Evolutionary conservation across 352 stramenopile genomes (phyloP), one percentile per base, ranked within the genome.

Genomic region (Plasmopara halstedii): DNA sequence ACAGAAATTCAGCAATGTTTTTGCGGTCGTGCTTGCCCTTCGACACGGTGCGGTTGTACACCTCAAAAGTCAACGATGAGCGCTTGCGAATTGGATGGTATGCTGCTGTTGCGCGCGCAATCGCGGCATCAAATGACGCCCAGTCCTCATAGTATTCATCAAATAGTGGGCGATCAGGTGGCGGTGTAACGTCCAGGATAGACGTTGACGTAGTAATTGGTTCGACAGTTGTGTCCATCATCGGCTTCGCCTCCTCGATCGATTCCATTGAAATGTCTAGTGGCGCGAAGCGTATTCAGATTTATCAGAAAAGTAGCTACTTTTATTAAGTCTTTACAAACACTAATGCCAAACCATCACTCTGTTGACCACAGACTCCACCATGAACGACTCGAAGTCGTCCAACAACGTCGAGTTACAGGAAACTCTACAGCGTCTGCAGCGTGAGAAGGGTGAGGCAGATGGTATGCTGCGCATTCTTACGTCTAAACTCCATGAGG

Each of bases 11-110:
- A 17, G 78, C 74, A 34, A 89, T 83, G 37, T 43, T 66, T 38
- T 78, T 83, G 32, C 78, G 73, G 55, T 89, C 74, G 41, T 89
- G 78, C 13, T 71, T 70, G 25, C 78, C 78, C 63, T 89, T 89
- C 6, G 78, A 89, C n/a, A 89, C 78, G 1, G 78, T 89, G 56
- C 78, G 78, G 50, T 89, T 89, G 69, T 89, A 89, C 21, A 89
- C 78, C 44, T 89, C 78, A 49, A 89, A 89, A 21, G 78, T 89
- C 19, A 89, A 58, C 38, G 73, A 86, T 52, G 78, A 89, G 52
- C 78, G 74, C 58, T 89, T 89, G 52, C 78, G 78, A 47, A 89
- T 84, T 46, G 78, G 78, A 51, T 89, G 78, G 57, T 83, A 68
- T 31, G 64, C 59, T 11, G 71, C 73, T 34, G 79, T 84, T 4